Conservation (phyloP, 148 eudicot genomes). For the Hydrangea macrophylla region DNA sequence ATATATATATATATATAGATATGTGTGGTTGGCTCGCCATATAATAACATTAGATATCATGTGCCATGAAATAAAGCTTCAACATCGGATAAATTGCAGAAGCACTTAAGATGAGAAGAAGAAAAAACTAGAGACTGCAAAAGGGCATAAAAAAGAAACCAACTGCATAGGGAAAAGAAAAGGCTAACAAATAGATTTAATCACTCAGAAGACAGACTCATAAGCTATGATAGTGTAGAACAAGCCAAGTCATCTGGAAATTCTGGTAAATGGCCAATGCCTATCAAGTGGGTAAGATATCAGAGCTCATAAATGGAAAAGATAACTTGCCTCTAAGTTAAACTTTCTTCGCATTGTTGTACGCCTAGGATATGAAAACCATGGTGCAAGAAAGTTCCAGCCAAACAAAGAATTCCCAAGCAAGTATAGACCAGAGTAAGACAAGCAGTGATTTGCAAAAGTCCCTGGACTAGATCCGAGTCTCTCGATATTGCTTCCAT, state of each 20-base stretch:
- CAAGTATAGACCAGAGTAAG: constrained; percentile 69
- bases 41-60: too few species aligned
- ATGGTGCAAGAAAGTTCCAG: constrained; percentile 78
- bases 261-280: neutral
- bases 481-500: constrained; percentile 81
- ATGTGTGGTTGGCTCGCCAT: neutral
- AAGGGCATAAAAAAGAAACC: too few species aligned
- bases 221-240: neutral
- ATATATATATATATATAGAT: too few species aligned
- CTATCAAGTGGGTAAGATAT: neutral
- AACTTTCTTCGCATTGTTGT: constrained; percentile 74
- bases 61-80: neutral
- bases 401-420: constrained; percentile 72
- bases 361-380: constrained; percentile 70
- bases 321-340: constrained; percentile 60
- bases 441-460: constrained; percentile 67
- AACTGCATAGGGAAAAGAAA: too few species aligned
- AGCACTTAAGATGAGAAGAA: neutral
- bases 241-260: neutral
- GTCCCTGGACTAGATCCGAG: constrained; percentile 56
- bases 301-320: neutral
- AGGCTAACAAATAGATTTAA: too few species aligned
- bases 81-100: neutral
- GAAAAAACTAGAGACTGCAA: too few species aligned
- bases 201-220: too few species aligned